Evolutionary conservation across 768 basidiomycete genomes (phyloP), one percentile per base, ranked within the genome.

Genomic region (Collybiopsis luxurians): DNA sequence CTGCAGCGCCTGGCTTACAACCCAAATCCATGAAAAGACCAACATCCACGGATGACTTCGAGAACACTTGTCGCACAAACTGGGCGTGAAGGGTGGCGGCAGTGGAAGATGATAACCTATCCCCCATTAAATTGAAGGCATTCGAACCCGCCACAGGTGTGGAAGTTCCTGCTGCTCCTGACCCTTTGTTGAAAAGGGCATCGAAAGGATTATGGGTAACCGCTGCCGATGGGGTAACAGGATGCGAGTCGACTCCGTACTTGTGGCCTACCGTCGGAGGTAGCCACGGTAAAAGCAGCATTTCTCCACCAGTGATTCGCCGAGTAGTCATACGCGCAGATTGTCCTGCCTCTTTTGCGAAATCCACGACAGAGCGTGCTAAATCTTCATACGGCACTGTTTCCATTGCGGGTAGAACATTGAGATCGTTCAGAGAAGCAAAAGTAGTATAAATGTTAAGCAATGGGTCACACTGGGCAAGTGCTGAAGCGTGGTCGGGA

Each of bases 251-350:
- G 19, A 24, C 9, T 17, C 40, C 36, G n/a, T 57, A 34, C 21
- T 13, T 27, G 31, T 21, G 26, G 12, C 28, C 47, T 10, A 30
- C 36, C 4, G 66, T 62, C 0, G 81, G 76, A 1, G 81, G 81
- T 7, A 85, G 60, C 95, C 95, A 98, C 0, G 94, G 92, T 0
- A 98, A 61, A 44, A 98, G 70, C 43, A 98, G 79, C 69, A 97
- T 77, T 59, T 96, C 87, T 0, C 88, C 82, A 0, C 68, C 79
- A 12, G 75, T 76, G 10, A 31, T 77, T 4, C 54, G 40, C 9
- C 40, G 24, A 19, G 40, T 9, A 21, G 27, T 49, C 31, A 12
- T 12, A 9, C 21, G 27, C 17, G 23, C 12, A 9, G 36, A 21
- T 31, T 31, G n/a, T 12, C 44, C 36, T 6, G 36, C 43, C 13